phyloP scores from a whole-genome alignment of 2,329 filamentous ascomycete genomes.

The Huntiella abstrusa region DNA sequence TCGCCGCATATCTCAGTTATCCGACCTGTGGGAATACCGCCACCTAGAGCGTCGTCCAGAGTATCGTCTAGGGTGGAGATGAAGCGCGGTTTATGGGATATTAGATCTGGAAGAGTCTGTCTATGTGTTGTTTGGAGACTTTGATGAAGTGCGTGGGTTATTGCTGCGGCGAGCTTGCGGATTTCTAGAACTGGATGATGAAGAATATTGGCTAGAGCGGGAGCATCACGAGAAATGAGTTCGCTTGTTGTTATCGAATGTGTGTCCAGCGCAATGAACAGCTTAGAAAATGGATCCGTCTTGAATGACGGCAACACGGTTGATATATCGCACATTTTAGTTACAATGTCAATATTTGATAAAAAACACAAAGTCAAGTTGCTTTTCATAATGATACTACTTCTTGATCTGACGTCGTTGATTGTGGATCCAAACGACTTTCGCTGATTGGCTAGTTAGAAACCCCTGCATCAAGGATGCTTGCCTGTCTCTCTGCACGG shows the following conservation, averaged over 20 bases:
- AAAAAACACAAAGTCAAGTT: not conserved
- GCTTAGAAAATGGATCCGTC: constrained; percentile 50
- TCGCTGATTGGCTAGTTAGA: constrained; percentile 5
- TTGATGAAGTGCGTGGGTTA: constrained; percentile 47
- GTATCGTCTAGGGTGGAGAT: constrained; percentile 66
- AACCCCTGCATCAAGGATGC: not conserved
- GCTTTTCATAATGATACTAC: not conserved
- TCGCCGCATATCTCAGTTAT: constrained; percentile 85
- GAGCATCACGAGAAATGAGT: constrained; percentile 63
- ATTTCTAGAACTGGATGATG: constrained; percentile 65
- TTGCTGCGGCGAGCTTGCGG: constrained; percentile 48
- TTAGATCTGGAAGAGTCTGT: not conserved
- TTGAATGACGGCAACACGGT: constrained; percentile 63
- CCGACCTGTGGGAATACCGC: constrained; percentile 63
- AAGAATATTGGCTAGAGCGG: constrained; percentile 72
- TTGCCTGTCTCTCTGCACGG: not conserved
- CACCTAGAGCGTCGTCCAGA: constrained; percentile 52
- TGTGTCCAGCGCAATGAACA: constrained; percentile 64
- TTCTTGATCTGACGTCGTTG: constrained; percentile 6
- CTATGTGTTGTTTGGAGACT: constrained; percentile 26
- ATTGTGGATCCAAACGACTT: constrained; percentile 5
- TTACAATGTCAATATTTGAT: not conserved
- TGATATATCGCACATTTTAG: constrained; percentile 64
- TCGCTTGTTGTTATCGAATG: constrained; percentile 63
- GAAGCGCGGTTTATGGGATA: not conserved